These are phyloP conservation scores for Oxyria digyna DNA, from an alignment of 148 eudicot genomes.

Conservation along the genomic window DNA sequence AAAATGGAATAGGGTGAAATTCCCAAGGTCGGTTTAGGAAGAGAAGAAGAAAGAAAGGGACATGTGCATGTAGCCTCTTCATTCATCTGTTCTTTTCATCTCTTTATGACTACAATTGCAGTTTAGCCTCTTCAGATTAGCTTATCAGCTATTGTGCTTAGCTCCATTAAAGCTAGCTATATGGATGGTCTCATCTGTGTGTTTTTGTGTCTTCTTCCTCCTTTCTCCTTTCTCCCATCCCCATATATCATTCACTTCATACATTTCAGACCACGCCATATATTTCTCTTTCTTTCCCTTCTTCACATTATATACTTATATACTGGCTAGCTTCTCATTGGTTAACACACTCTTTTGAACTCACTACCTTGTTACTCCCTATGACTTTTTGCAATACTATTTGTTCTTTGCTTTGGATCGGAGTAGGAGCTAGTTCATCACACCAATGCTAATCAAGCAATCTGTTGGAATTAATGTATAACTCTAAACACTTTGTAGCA, in stretches of 20 bases:
- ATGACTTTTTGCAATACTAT: not conserved
- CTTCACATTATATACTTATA: too few species aligned
- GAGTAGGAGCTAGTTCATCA: not conserved
- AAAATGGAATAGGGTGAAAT: conserved; percentile 11
- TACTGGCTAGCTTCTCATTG: not conserved
- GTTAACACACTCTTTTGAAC: not conserved
- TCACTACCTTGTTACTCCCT: not conserved
- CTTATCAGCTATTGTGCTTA: not conserved
- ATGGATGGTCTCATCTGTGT: too few species aligned
- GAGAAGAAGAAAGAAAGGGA: conserved; percentile 51
- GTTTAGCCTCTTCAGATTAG: not conserved
- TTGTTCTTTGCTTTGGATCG: not conserved
- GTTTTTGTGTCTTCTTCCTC: too few species aligned
- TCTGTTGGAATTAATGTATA: not conserved
- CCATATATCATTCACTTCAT: too few species aligned
- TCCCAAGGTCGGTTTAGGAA: not conserved
- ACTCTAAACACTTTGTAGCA: too few species aligned
- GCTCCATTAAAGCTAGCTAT: too few species aligned
- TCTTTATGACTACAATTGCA: conserved; percentile 22
- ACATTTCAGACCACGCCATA: too few species aligned
- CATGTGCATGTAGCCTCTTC: conserved; percentile 71
- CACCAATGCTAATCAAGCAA: not conserved
- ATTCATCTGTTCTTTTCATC: conserved; percentile 57
- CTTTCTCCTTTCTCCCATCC: too few species aligned
- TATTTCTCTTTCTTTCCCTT: too few species aligned